Conservation (phyloP, 257 asterid genomes). For the Solanum bulbocastanum region DNA sequence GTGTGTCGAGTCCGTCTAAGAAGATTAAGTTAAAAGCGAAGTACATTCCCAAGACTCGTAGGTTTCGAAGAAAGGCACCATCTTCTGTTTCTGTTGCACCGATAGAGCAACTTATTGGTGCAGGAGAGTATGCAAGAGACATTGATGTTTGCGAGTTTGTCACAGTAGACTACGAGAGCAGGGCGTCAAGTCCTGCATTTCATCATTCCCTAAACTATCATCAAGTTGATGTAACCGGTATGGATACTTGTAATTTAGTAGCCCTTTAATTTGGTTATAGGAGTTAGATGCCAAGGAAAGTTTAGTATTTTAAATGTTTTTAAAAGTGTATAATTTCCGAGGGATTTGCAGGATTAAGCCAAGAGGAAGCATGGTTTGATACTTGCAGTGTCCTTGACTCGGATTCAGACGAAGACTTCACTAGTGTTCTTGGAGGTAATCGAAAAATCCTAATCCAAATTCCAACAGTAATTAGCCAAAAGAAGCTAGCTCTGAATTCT, state of each 20-base stretch:
- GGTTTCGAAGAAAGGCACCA: conserved; percentile 43
- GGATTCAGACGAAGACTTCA: conserved; percentile 77
- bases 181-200: background rate
- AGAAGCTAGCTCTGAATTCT: background rate
- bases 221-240: conserved; percentile 27
- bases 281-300: background rate
- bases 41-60: conserved; percentile 39
- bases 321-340: background rate
- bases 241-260: background rate
- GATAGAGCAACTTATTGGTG: conserved; percentile 18
- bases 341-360: conserved; percentile 27
- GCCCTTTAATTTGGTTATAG: background rate
- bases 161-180: background rate
- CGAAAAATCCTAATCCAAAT: background rate
- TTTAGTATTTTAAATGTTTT: no score
- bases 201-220: conserved; percentile 11
- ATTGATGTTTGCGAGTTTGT: conserved; percentile 25
- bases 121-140: conserved; percentile 7
- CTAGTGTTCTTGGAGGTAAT: conserved; percentile 55
- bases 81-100: conserved; percentile 48
- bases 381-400: conserved; percentile 58
- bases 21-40: conserved; percentile 45
- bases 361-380: conserved; percentile 83
- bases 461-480: background rate
- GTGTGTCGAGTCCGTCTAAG: conserved; percentile 56